A percentile compares a stretch with the other conserved stretches of the same genome.
phyloP scores from a whole-genome alignment of 345 rosid genomes.

The Salix suchowensis region DNA sequence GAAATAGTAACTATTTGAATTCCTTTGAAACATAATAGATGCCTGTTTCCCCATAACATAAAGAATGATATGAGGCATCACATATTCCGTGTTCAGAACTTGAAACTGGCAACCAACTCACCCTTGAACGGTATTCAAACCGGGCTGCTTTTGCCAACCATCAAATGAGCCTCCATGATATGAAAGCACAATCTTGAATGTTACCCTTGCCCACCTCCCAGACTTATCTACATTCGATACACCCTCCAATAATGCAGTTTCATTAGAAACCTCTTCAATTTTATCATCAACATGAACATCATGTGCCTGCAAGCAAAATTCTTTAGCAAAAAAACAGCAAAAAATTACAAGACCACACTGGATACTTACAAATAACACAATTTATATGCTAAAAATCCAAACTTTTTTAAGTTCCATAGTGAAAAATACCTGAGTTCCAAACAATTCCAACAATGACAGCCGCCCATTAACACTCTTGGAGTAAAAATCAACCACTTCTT shows the following conservation, averaged over 20 bases:
- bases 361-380: background rate
- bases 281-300: constrained; percentile 28
- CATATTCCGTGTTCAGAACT: background rate
- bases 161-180: constrained; percentile 82
- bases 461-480: constrained; percentile 48
- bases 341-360: background rate
- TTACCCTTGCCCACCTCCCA: constrained; percentile 81
- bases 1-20: background rate
- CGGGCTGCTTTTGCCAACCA: constrained; percentile 98
- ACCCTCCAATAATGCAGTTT: constrained; percentile 28
- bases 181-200: constrained; percentile 71
- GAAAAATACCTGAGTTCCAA: constrained; percentile 39
- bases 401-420: no score
- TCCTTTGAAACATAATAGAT: background rate
- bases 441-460: constrained; percentile 39
- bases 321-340: constrained; percentile 3
- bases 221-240: constrained; percentile 32
- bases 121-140: constrained; percentile 82
- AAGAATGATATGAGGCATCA: background rate
- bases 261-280: constrained; percentile 16
- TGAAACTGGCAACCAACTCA: constrained; percentile 18
- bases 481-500: constrained; percentile 56
- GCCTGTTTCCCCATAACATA: background rate
- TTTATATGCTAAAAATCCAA: background rate
- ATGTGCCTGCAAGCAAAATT: constrained; percentile 31